A percentile compares a stretch with the other conserved stretches of the same genome.
phyloP scores from a whole-genome alignment of 1,284 basidiomycete species.

The Vanrija humicola region DNA sequence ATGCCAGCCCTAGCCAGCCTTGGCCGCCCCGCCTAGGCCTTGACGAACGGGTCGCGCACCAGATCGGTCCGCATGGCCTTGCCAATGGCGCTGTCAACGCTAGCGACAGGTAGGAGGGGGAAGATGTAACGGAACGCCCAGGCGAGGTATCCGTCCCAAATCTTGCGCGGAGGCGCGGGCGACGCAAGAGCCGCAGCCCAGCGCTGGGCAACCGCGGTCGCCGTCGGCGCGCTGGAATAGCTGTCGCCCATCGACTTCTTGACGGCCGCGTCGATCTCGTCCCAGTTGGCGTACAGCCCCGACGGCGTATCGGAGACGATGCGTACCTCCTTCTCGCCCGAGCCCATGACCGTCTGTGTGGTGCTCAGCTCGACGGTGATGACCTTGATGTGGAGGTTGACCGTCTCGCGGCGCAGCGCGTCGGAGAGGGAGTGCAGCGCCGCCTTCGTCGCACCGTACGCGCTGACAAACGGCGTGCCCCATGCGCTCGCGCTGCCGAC shows the following conservation, averaged over 20 bases:
- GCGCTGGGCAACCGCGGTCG: background rate
- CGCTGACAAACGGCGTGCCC: too few relatives aligned
- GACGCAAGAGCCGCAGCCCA: background rate
- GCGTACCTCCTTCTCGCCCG: background rate
- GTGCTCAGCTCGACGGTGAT: background rate
- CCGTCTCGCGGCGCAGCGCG: conserved; percentile 15
- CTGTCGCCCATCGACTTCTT: background rate
- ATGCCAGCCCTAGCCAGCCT: too few relatives aligned
- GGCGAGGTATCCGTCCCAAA: background rate
- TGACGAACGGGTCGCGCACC: too few relatives aligned
- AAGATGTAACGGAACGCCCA: conserved; percentile 3
- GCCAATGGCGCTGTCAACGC: background rate
- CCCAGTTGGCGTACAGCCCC: background rate
- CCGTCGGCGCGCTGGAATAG: background rate
- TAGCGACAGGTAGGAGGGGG: background rate
- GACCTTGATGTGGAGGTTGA: conserved; percentile 4
- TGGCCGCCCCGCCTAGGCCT: too few relatives aligned
- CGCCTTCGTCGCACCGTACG: background rate
- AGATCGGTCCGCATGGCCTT: too few relatives aligned
- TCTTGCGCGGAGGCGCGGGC: background rate
- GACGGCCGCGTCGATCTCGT: background rate
- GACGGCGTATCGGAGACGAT: background rate
- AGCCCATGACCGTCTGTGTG: conserved; percentile 1
- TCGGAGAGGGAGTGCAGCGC: conserved; percentile 12
- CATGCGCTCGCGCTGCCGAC: too few relatives aligned